phyloP scores from a whole-genome alignment of 345 rosid species.

The Barbarea vulgaris region DNA sequence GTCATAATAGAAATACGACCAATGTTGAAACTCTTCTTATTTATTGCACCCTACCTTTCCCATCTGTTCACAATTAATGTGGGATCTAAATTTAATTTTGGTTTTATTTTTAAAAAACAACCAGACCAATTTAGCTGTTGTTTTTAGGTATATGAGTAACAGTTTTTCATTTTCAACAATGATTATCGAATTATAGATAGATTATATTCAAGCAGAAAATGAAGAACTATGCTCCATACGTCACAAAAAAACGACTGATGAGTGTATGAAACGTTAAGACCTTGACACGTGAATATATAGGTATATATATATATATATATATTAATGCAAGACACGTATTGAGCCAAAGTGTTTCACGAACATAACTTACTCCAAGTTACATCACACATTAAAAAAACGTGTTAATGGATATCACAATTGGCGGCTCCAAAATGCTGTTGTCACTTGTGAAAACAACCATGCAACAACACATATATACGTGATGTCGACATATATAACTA shows the following conservation, averaged over 20 bases:
- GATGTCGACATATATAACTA: conserved; percentile 36
- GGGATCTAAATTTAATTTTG: not conserved
- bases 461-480: conserved; percentile 38
- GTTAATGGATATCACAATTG: conserved; percentile 29
- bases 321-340: conserved; percentile 12
- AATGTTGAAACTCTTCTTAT: conserved; percentile 32
- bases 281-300: conserved; percentile 38
- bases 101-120: not conserved
- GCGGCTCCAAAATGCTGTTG: conserved; percentile 35
- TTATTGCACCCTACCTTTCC: conserved; percentile 38
- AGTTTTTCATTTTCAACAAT: not conserved
- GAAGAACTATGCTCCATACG: conserved; percentile 22
- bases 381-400: conserved; percentile 20
- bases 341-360: conserved; percentile 26
- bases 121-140: not conserved
- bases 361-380: conserved; percentile 15
- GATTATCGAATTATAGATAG: not conserved
- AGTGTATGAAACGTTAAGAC: conserved; percentile 23
- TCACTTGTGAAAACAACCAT: conserved; percentile 40
- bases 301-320: conserved; percentile 4
- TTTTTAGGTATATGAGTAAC: not conserved
- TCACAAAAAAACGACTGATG: conserved; percentile 1
- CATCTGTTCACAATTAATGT: conserved; percentile 34
- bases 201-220: conserved; percentile 12
- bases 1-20: conserved; percentile 33